These are phyloP conservation scores for Styphnolobium japonicum DNA, from an alignment of 306 rosid species.

Conservation along the genomic window DNA sequence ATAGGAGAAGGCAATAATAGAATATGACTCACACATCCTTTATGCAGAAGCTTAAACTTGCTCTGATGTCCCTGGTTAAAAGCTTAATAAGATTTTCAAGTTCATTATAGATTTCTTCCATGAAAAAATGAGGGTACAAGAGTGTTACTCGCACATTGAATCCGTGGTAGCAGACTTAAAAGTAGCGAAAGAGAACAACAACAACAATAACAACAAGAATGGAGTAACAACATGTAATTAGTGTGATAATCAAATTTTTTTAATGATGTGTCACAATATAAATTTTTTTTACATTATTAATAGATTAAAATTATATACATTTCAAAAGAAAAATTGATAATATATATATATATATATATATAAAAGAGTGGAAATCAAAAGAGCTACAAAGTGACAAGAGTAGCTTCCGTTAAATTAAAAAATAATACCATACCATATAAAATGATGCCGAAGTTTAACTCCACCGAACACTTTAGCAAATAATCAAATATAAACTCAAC, in stretches of 20 bases:
- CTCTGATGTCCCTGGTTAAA: constrained; percentile 43
- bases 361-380: no score
- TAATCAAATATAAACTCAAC: not conserved
- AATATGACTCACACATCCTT: constrained; percentile 60
- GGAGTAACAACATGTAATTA: no score
- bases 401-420: not conserved
- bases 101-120: constrained; percentile 38
- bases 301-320: no score
- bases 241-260: no score
- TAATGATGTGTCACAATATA: no score
- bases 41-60: constrained; percentile 56
- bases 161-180: constrained; percentile 29
- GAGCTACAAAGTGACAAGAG: not conserved
- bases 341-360: no score
- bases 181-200: no score
- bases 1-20: not conserved
- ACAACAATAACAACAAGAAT: no score
- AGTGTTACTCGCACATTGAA: constrained; percentile 33
- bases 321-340: no score
- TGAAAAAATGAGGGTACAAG: constrained; percentile 31
- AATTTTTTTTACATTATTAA: no score
- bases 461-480: not conserved
- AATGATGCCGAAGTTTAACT: not conserved
- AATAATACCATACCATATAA: not conserved
- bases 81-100: constrained; percentile 44